phyloP scores from a whole-genome alignment of 1,284 basidiomycete genomes.

The Trichosporon faecale region DNA sequence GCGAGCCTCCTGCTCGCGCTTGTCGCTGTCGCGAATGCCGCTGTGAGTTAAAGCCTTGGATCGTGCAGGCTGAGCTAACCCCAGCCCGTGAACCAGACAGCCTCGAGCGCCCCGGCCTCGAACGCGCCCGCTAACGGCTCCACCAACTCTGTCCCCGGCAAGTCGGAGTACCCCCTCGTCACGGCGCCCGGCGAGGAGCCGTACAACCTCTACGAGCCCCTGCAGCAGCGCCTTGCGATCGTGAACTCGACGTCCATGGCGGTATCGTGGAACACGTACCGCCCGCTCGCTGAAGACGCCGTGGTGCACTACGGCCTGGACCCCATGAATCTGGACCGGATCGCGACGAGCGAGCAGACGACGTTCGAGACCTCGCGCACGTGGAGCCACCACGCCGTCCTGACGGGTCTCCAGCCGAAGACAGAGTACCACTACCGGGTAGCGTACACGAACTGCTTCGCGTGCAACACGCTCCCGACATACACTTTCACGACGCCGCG shows the following conservation, averaged over 20 bases:
- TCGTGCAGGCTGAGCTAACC: neutral
- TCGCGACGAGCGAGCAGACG: slow-evolving; percentile 19
- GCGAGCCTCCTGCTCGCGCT: slow-evolving; percentile 4
- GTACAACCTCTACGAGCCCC: slow-evolving; percentile 28
- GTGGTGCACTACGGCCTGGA: slow-evolving; percentile 28
- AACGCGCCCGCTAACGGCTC: neutral
- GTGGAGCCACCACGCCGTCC: slow-evolving; percentile 28
- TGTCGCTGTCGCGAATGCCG: neutral
- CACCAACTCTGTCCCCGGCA: neutral
- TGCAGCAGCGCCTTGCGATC: slow-evolving; percentile 32
- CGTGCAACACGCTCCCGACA: slow-evolving; percentile 30
- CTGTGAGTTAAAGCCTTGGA: neutral
- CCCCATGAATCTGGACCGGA: slow-evolving; percentile 26
- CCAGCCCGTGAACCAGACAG: neutral
- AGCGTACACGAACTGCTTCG: slow-evolving; percentile 31
- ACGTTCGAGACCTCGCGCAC: slow-evolving; percentile 30
- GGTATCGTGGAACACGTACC: slow-evolving; percentile 35
- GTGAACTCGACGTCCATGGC: slow-evolving; percentile 26
- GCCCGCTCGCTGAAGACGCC: slow-evolving; percentile 20
- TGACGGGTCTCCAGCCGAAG: slow-evolving; percentile 28
- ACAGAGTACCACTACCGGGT: slow-evolving; percentile 35
- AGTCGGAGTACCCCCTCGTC: slow-evolving; percentile 20
- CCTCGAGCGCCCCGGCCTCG: neutral
- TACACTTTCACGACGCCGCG: slow-evolving; percentile 33
- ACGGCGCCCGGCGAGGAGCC: slow-evolving; percentile 28